Evolutionary conservation across 331 rosid genomes (phyloP).

Genomic region (Quercus lobata): DNA sequence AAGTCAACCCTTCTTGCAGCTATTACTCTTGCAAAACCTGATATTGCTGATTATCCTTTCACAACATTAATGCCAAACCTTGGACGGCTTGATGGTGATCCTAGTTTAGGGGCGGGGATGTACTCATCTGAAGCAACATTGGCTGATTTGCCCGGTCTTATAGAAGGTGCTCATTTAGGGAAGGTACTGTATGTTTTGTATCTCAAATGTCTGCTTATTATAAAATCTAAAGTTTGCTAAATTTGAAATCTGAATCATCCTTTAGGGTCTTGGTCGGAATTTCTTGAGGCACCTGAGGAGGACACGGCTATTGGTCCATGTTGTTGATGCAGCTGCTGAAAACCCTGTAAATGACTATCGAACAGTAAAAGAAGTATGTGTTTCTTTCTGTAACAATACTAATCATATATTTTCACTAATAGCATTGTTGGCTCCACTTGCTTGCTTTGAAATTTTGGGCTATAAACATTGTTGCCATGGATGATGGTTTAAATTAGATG

Average conservation of each 20-base stretch:
- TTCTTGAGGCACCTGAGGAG: slow-evolving; percentile 92
- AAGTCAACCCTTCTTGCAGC: slow-evolving; percentile 94
- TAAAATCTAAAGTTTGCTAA: slow-evolving; percentile 10
- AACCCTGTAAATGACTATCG: slow-evolving; percentile 77
- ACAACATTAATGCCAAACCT: slow-evolving; percentile 98
- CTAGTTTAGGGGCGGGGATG: slow-evolving; percentile 91
- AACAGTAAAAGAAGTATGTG: slow-evolving; percentile 89
- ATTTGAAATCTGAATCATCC: slow-evolving; percentile 14
- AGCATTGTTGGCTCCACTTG: slow-evolving; percentile 3
- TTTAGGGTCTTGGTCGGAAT: slow-evolving; percentile 95
- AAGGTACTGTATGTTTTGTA: slow-evolving; percentile 57
- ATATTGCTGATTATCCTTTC: slow-evolving; percentile 93
- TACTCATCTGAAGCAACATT: slow-evolving; percentile 88
- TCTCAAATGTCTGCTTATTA: slow-evolving; percentile 1
- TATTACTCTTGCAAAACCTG: slow-evolving; percentile 89
- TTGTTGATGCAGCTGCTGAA: slow-evolving; percentile 86
- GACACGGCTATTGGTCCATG: slow-evolving; percentile 88
- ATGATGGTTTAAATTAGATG: neutral
- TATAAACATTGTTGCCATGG: neutral
- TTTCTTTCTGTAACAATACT: neutral
- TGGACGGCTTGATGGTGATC: slow-evolving; percentile 94
- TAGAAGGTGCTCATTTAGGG: slow-evolving; percentile 98
- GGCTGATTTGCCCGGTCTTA: slow-evolving; percentile 99
- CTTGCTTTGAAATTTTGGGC: slow-evolving; percentile 6
- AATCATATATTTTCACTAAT: neutral